Percentiles rank a stretch among this genome's conserved stretches.
Conservation (phyloP, 2,329 filamentous ascomycete species). For the Fusarium staphyleae region DNA sequence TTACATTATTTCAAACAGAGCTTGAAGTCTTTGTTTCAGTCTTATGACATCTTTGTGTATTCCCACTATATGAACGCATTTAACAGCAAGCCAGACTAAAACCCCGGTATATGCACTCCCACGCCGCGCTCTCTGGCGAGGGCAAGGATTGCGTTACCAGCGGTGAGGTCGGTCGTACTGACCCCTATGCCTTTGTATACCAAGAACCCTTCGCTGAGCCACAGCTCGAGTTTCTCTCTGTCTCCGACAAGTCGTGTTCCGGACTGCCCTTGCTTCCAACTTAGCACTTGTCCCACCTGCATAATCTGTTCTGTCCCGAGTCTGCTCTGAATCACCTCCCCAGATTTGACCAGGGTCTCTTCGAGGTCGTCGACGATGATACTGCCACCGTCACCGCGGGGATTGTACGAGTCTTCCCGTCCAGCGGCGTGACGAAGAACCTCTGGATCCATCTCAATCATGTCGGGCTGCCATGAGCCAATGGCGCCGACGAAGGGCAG, state of each 20-base stretch:
- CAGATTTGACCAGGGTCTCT: conserved; percentile 68
- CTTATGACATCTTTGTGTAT: not conserved
- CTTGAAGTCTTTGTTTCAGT: no score
- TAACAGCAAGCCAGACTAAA: conserved; percentile 4
- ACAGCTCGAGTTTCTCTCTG: conserved; percentile 6
- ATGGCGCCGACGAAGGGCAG: conserved; percentile 56
- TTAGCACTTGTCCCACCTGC: conserved; percentile 60
- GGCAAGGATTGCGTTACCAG: conserved; percentile 41
- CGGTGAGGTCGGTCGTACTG: conserved; percentile 46
- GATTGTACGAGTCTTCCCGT: conserved; percentile 6
- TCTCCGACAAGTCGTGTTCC: not conserved
- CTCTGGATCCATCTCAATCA: conserved; percentile 72
- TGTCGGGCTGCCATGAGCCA: conserved; percentile 64
- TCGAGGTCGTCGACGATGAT: conserved; percentile 64
- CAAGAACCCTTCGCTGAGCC: conserved; percentile 36
- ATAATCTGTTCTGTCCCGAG: conserved; percentile 64
- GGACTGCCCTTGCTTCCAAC: conserved; percentile 3
- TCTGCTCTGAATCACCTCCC: conserved; percentile 70
- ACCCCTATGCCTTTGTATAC: conserved; percentile 41
- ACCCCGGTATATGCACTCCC: conserved; percentile 11
- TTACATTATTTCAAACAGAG: no score
- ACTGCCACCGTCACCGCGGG: not conserved
- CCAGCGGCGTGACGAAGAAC: conserved; percentile 51
- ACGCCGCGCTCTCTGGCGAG: conserved; percentile 34
- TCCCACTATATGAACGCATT: not conserved